Base-by-base conservation (phyloP, 495 filamentous ascomycete genomes). In the Penicillium cinerascens region DNA sequence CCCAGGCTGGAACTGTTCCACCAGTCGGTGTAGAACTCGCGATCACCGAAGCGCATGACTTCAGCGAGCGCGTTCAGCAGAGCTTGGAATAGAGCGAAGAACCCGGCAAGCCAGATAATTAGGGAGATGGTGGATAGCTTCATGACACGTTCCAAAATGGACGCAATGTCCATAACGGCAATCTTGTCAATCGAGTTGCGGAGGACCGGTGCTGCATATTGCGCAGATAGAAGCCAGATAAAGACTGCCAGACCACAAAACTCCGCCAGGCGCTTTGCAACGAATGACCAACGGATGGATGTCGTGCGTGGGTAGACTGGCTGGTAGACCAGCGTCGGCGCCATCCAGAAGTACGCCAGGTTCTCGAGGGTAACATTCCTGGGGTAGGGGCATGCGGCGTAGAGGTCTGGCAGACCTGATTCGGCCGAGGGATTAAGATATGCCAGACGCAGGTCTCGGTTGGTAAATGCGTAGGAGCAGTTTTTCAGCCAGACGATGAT, bases 401-500 rank as follows among this genome's bases (percentile, higher is more conserved):
- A 98, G 40, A 97, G 73, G 9, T 86, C 82, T 0, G 93, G 93
- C 1, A 96, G 67, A 8, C 82, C 76, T 2, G 81, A 78, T 2
- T 76, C 66, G 1, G 63, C 61, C 3, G 72, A 66, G 4, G 88
- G 87, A 56, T 88, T 83, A 23, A 96, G 80, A 61, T 87, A 85
- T 21, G 92, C 91, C 53, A 92, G 87, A 8, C 93, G 87, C 33
- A 98, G 84, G 66, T 98, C 93, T 47, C 93, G 87, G 70, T 97
- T 97, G 11, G 93, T 96, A 63, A 97, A 87, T 18, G 93, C 93
- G 61, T 97, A 98, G 0, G 92, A 97, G 59, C 89, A 87, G 35
- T 86, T 90, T 73, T 98, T 98, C 53, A 98, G 78, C 84, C 91
- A 96, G 38, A 96, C 91, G 29, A 98, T 91, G 62, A 97, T 85